Base-by-base conservation (phyloP, 163 green algal genomes). In the Chlamydomonas reinhardtii region DNA sequence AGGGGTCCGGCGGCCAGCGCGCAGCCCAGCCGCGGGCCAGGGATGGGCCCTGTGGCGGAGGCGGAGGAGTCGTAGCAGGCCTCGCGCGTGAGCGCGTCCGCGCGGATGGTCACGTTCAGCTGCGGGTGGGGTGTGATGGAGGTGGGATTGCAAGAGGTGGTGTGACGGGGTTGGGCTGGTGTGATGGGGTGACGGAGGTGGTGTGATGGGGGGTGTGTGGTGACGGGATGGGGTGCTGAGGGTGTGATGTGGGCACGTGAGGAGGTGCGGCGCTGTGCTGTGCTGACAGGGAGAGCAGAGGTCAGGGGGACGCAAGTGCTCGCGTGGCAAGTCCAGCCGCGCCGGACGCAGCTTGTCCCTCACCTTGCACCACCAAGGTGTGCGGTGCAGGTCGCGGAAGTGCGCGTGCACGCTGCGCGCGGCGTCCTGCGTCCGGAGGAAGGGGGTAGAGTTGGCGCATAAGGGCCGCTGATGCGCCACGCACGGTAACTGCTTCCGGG, bases 351-450 rank as follows among this genome's bases (percentile, higher is more conserved):
- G 59, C 59, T 0, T 5, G 59, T 71, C 29, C 16, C 68, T 25
- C 69, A 86, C 80, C 80, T 86, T 86, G 80, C 80, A 86, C 56
- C 70, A 37, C 17, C 4, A 59, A 25, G 70, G 80, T 35, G 54
- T 71, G 32, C 39, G 6, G 70, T 79, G 35, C 27, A 86, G 69
- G 69, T 73, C 70, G 56, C 80, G 80, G 25, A 86, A 71, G 34
- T 86, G 80, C 54, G 24, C 27, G 54, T 86, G 80, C 22, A 32
- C 80, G 4, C 35, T 79, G 14, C 70, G 80, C 34, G 70, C 80
- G 2, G 80, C 80, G 69, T 86, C 80, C 54, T 73, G 48, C 14
- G 48, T 54, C 8, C 8, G 43, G 8, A 11, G 43, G 8, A 6
- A 54, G 43, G 6, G 43, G 43, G 43, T 54, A 11, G 43, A 11